Evolutionary conservation across 2,329 filamentous ascomycete genomes (phyloP), one percentile per base, ranked within the genome.

Genomic region (Fusarium tanahbumbuense): DNA sequence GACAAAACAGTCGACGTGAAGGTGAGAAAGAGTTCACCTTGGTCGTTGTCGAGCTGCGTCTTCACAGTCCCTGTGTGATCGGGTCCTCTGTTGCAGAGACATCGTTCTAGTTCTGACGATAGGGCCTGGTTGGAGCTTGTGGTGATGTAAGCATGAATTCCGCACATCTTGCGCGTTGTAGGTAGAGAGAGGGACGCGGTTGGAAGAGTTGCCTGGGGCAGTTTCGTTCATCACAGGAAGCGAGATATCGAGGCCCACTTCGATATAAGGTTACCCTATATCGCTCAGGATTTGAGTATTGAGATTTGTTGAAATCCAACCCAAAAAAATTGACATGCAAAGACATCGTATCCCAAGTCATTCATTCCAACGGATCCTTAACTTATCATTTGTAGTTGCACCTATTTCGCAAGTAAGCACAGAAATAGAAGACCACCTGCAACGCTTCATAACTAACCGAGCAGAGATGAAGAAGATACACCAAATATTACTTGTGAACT

Each of bases 1-100:
- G 94, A 90, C n/a, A 98, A 87, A 1, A 99, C 95, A 0, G 94
- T 97, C 9, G 95, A 96, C 15, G 89, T 87, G 75, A 97, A 92
- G 18, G 84, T 86, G 65, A 95, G 73, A 71, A 83, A 81, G 63
- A 85, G 76, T 22, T 72, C 56, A 61, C 61, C 20, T 42, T 76
- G 75, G 52, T 71, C 60, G 15, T 57, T 52, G n/a, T 73, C 61
- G 15, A 82, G 58, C 61, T 68, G 73, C 49, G 71, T 75, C 60
- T 80, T 75, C 22, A 81, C 76, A 30, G 83, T 81, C 40, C 86
- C 87, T 25, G 85, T 76, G 75, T 89, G 84, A 73, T 91, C 89
- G 3, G 88, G 89, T 1, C 88, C 89, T 70, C 89, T 86, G 37
- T 84, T 89, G 67, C 79, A 80, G 23, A 91, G 82, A 20, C 83